Evolutionary conservation across 2,329 filamentous ascomycete species (phyloP), one percentile per base, ranked within the genome.

Genomic region (Pseudocercospora crystallina): DNA sequence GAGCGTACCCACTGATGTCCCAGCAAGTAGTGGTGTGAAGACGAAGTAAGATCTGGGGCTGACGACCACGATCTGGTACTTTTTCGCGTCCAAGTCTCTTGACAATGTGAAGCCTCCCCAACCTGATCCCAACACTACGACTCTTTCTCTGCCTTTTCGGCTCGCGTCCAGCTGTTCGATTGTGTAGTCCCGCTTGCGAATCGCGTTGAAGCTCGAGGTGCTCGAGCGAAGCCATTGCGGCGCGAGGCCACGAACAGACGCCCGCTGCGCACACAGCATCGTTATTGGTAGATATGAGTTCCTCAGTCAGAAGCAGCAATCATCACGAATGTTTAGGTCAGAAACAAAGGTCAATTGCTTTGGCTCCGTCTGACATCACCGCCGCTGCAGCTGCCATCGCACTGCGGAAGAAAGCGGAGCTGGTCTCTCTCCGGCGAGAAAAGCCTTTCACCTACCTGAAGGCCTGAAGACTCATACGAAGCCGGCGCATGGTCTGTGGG

Each of bases 21-120:
- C 89, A 1, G 89, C 91, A 1, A 96, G 82, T 1, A 96, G 79
- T 2, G 90, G 90, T 0, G 75, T 96, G 69, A 95, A 95, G 66
- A 92, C 89, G 62, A 95, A 95, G 70, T 96, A 94, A 0, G 89
- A 90, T 9, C 90, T 83, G 8, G 90, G 90, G 1, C 89, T 95
- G 51, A 96, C 82, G 61, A 96, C 79, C 12, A 94, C 78, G 8
- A 86, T 81, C 59, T 88, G 82, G 61, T 84, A 89, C 59, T 85
- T 86, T 12, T 78, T 79, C 1, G 83, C 76, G 40, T 89, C 84
- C 31, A 96, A 79, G 5, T 80, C 80, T 15, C 87, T 80, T 5
- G 89, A 87, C 34, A 95, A 76, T 11, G 83, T 86, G 65, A 92
- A 96, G 17, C 90, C 81, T 50, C 70, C 72, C 73, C 75, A 77